Base-by-base conservation (phyloP, 2,329 filamentous ascomycete genomes). In the Venturia effusa region DNA sequence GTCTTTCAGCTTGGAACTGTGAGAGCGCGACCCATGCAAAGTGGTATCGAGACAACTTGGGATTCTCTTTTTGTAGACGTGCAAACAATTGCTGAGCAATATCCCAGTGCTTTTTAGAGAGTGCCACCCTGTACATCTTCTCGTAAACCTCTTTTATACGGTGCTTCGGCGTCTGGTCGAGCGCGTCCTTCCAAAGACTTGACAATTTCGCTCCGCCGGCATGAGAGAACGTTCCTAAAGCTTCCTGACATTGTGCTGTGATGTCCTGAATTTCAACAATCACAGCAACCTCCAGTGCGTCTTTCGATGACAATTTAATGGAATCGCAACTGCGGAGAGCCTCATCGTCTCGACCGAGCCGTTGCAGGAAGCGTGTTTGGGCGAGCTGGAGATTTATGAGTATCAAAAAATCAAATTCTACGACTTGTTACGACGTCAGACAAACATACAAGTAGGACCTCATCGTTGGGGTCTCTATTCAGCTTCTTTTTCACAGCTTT, bases 401-500 rank as follows among this genome's bases (percentile, higher is more conserved):
- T 43, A 13, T 30, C 41, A 61, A 24, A 43, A 24, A 45, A n/a
- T n/a, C 19, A 51, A 61, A 51, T 17, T 60, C 1, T 13, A 64
- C 30, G 41, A 40, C n/a, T 10, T 5, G 10, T 27, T 4, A 39
- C 5, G 61, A 59, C 27, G 41, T 34, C 22, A 32, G 10, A 1
- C 17, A 22, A 40, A 57, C 61, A 27, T 34, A 65, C 64, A 17
- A 63, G 45, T 30, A 54, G 34, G 7, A 43, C 34, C 11, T n/a
- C 22, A 60, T 65, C 60, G 15, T 37, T 43, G 6, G 64, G 34
- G 11, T 64, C 61, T 32, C 51, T 65, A 13, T 59, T 32, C 15
- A 65, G 24, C n/a, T 60, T 57, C 51, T 65, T 65, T 34, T 65
- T 48, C n/a, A 15, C n/a, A 7, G 37, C 62, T 48, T 65, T 65